Conservation (phyloP, 441 rosid species). For the Adansonia rubrostipa region DNA sequence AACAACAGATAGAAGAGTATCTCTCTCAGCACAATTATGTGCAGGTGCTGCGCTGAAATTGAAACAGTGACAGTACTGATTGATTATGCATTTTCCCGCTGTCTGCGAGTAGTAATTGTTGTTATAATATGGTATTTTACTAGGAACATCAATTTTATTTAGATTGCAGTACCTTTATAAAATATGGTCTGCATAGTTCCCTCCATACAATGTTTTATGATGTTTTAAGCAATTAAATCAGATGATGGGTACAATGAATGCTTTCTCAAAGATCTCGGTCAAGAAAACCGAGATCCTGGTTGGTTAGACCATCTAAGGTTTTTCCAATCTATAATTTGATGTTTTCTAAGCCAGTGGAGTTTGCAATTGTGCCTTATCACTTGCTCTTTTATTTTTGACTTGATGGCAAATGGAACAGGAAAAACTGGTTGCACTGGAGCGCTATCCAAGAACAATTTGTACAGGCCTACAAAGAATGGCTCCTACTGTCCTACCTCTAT, state of each 20-base stretch:
- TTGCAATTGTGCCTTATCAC: background rate
- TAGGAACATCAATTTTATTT: background rate
- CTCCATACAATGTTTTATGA: too few species aligned
- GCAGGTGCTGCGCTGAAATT: slow-evolving; percentile 98
- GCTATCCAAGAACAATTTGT: slow-evolving; percentile 53
- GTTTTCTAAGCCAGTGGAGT: background rate
- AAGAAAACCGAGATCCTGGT: background rate
- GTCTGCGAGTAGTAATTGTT: slow-evolving; percentile 41
- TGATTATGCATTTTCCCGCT: slow-evolving; percentile 77
- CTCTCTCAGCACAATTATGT: slow-evolving; percentile 97
- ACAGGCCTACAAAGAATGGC: slow-evolving; percentile 74
- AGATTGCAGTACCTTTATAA: background rate
- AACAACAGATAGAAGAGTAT: slow-evolving; percentile 85
- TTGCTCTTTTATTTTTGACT: background rate
- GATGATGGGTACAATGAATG: background rate
- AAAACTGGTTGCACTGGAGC: slow-evolving; percentile 50
- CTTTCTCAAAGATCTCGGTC: background rate
- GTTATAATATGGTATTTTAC: background rate
- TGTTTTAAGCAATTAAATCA: background rate
- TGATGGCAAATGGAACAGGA: slow-evolving; percentile 44
- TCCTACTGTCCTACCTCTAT: slow-evolving; percentile 58
- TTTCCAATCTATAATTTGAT: background rate
- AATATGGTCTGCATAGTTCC: too few species aligned
- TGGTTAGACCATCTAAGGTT: background rate
- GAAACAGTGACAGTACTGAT: slow-evolving; percentile 78